Base-by-base conservation (phyloP, 2,329 filamentous ascomycete genomes). In the Coniella lustricola region DNA sequence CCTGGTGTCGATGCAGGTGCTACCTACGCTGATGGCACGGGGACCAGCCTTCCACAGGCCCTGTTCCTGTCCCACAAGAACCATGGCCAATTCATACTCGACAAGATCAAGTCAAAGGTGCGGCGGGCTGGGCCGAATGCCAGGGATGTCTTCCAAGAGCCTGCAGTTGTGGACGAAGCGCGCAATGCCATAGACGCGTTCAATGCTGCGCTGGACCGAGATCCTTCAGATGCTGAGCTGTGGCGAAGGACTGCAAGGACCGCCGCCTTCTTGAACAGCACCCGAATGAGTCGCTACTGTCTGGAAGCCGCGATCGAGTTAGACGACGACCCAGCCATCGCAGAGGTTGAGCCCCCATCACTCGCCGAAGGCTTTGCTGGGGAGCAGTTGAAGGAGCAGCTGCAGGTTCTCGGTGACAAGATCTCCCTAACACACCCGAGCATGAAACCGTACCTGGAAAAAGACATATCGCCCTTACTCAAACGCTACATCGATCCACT, bases 61-160 rank as follows among this genome's bases (percentile, higher is more conserved):
- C 75, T 97, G 17, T 96, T 95, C 60, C 77, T 98, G 7, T 87
- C 91, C 1, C 89, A 94, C 72, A 98, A 97, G 66, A 98, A 97
- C 59, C 84, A 91, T 67, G 93, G 90, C 36, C 88, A 97, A 61
- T 96, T 95, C 61, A 73, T 85, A 50, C 73, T 98, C n/a, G 91
- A 98, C 62, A 72, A 69, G 50, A 79, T 85, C 56, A 82, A 74
- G 57, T 69, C 79, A 64, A 74, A 68, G 40, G 64, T 70, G 10
- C 69, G 68, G 25, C 53, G 57, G 3, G 51, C 58, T 9, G 53
- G 56, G 5, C 51, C 54, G 14, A 55, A 62, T 14, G 56, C 56
- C 7, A 52, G 57, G 4, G 56, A 62, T 7, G 62, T 67, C 7
- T 64, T 74, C 16, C 57, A 63, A 7, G 63, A 68, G n/a, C 54